Percentiles rank a stretch among this genome's conserved stretches.
phyloP scores from a whole-genome alignment of 2,329 filamentous ascomycete species.

The Claviceps fusiformis region DNA sequence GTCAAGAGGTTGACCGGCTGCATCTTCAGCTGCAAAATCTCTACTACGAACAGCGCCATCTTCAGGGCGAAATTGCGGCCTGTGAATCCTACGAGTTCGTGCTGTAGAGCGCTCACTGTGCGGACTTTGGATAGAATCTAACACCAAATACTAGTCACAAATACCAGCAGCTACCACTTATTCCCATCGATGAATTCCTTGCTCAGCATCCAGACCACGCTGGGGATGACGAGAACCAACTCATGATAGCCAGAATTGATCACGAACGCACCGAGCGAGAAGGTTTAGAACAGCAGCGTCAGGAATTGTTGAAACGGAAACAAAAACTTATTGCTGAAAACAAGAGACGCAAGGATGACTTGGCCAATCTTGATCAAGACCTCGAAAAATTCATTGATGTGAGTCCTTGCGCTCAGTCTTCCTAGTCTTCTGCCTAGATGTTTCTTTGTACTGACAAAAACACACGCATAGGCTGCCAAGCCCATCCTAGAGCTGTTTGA shows the following conservation, averaged over 20 bases:
- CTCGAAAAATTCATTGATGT: slow-evolving; percentile 90
- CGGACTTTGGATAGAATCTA: not conserved
- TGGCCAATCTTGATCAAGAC: slow-evolving; percentile 82
- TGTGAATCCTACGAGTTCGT: slow-evolving; percentile 86
- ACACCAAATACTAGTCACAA: slow-evolving; percentile 51
- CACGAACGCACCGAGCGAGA: slow-evolving; percentile 80
- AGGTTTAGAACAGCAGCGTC: slow-evolving; percentile 69
- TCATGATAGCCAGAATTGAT: slow-evolving; percentile 84
- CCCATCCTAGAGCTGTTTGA: slow-evolving; percentile 79
- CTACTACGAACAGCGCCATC: slow-evolving; percentile 87
- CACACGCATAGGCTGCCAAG: slow-evolving; percentile 54
- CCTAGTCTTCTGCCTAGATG: not conserved
- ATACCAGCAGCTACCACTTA: slow-evolving; percentile 73
- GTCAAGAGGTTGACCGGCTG: slow-evolving; percentile 80
- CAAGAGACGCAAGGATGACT: slow-evolving; percentile 84
- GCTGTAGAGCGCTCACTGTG: not conserved
- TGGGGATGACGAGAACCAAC: slow-evolving; percentile 58
- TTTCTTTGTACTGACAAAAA: not conserved
- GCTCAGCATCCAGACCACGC: slow-evolving; percentile 59
- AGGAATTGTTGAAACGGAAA: slow-evolving; percentile 56
- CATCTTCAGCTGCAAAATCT: slow-evolving; percentile 91
- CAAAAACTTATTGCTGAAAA: slow-evolving; percentile 56
- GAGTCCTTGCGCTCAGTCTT: slow-evolving; percentile 18
- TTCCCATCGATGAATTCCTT: slow-evolving; percentile 73
- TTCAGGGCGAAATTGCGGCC: slow-evolving; percentile 77